Evolutionary conservation across 768 basidiomycete species (phyloP), one percentile per base, ranked within the genome.

Genomic region (Macrolepiota dolichaula): DNA sequence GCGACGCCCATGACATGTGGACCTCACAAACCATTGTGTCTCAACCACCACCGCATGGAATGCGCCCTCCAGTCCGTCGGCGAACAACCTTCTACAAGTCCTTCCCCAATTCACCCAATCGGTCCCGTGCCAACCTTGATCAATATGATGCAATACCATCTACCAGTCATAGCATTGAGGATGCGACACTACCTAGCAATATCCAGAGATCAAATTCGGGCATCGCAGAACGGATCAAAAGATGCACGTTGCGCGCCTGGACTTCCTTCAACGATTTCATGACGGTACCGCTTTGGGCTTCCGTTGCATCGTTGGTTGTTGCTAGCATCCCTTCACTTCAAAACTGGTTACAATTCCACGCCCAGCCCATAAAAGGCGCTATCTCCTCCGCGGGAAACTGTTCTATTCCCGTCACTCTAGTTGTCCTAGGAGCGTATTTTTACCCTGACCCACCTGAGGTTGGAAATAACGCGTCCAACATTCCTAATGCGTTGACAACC

Each of bases 341-440:
- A 70, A 83, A 85, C 53, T 69, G 80, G 9, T 78, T 98, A 55
- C 83, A 88, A 25, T 72, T 78, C 4, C 83, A 87, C 64, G 76
- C 91, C 72, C 78, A 76, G 37, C 85, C 89, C 0, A 70, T 93
- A 62, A 89, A 85, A 67, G 83, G 86, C 29, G 88, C 92, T 0
- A 72, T 95, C 52, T 78, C 76, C 1, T 75, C 77, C 12, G 86
- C 88, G 0, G 92, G 94, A 1, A 85, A 81, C 62, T 93, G 92
- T 62, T 87, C 89, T 10, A 88, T 98, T 62, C 96, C 96, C 0
- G 69, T 98, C 27, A 98, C 96, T 1, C 77, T 97, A 25, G 81
- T 98, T 59, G 94, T 97, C 5, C 86, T 98, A 46, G 96, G 96
- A 11, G 94, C 91, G 13, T 98, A 96, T 78, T 96, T 96, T 74